Evolutionary conservation across 148 eudicot genomes (phyloP).

Genomic region (Hydrangea macrophylla): DNA sequence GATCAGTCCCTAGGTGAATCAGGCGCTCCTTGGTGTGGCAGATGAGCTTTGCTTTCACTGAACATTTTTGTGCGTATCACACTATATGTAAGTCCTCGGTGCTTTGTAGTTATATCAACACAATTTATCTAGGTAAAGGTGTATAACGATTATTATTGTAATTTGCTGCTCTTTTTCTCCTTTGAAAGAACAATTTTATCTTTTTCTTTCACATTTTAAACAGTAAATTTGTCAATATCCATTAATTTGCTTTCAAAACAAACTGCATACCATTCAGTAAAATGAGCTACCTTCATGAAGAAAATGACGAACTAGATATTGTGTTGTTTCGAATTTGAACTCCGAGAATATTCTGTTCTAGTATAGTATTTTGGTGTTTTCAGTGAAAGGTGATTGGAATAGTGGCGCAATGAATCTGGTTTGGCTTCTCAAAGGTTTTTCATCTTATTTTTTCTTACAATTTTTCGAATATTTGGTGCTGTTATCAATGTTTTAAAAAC

Average conservation of each 20-base stretch:
- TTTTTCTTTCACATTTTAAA: neutral
- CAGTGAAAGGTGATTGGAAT: neutral
- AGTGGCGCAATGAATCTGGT: too few relatives aligned
- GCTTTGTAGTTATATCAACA: neutral
- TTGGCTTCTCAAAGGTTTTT: neutral
- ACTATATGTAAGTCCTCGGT: neutral
- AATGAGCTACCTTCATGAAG: neutral
- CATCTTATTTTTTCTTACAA: neutral
- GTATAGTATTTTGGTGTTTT: neutral
- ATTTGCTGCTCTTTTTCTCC: neutral
- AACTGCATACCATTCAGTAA: too few relatives aligned
- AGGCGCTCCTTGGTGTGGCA: too few relatives aligned
- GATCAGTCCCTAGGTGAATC: too few relatives aligned
- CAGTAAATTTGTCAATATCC: neutral
- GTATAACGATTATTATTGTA: neutral
- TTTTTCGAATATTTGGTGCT: neutral
- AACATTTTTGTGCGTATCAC: too few relatives aligned
- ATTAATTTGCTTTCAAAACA: neutral
- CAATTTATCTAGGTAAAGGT: neutral
- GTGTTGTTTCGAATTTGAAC: neutral
- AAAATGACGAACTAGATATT: neutral
- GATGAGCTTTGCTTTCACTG: too few relatives aligned
- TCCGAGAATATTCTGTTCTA: neutral
- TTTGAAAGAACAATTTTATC: neutral
- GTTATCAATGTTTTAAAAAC: too few relatives aligned